These are phyloP conservation scores for Vanilla planifolia DNA, from an alignment of 106 monocot species.

Conservation along the genomic window DNA sequence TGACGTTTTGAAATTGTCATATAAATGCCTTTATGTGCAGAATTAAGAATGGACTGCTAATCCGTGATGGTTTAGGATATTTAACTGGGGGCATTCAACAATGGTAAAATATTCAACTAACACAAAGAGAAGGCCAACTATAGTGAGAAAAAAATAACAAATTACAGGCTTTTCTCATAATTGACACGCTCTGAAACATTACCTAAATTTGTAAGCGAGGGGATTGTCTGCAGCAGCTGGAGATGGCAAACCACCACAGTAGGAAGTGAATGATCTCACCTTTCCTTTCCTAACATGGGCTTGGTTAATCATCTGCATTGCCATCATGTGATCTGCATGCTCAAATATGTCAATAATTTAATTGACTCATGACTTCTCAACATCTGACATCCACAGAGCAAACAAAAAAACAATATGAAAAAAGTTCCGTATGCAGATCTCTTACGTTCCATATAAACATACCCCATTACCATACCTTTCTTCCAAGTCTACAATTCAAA, in stretches of 20 bases:
- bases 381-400: neutral
- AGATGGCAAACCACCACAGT: slow-evolving; percentile 95
- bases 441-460: neutral
- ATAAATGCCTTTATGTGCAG: too few species aligned
- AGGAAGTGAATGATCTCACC: slow-evolving; percentile 73
- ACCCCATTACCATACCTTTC: neutral
- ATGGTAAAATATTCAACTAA: too few species aligned
- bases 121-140: too few species aligned
- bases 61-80: too few species aligned
- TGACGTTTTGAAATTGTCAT: too few species aligned
- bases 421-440: neutral
- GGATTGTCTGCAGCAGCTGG: slow-evolving; percentile 96
- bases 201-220: slow-evolving; percentile 97
- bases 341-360: neutral
- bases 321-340: slow-evolving; percentile 93
- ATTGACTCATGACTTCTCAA: neutral
- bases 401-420: neutral
- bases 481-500: neutral
- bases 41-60: too few species aligned
- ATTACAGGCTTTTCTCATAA: too few species aligned
- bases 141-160: too few species aligned
- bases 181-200: neutral
- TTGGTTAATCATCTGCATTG: slow-evolving; percentile 94
- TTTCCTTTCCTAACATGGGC: slow-evolving; percentile 72
- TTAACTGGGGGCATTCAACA: too few species aligned